These are phyloP conservation scores for Petunia axillaris DNA, from an alignment of 257 asterid species.

Conservation along the genomic window DNA sequence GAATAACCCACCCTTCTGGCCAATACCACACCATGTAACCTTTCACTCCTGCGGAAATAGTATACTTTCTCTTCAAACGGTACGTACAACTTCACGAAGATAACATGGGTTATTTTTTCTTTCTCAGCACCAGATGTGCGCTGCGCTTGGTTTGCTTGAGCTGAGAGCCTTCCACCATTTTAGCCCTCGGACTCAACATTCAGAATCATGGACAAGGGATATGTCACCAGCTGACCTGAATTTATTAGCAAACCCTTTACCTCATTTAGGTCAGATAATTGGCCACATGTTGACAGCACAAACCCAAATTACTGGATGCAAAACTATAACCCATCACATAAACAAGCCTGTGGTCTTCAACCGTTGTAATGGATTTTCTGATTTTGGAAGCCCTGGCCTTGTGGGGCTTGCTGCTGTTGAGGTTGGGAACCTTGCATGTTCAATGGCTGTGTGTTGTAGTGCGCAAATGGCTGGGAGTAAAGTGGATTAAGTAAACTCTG, in stretches of 20 bases:
- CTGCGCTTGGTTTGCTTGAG: conserved; percentile 36
- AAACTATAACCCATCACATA: conserved; percentile 44
- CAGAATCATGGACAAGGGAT: conserved; percentile 28
- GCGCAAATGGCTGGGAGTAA: conserved; percentile 81
- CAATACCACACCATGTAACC: conserved; percentile 38
- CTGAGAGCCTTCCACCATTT: conserved; percentile 40
- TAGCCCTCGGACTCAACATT: conserved; percentile 32
- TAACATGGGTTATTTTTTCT: conserved; percentile 41
- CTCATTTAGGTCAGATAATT: conserved; percentile 11
- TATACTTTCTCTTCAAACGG: conserved; percentile 25
- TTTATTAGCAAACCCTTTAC: conserved; percentile 9
- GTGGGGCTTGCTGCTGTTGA: conserved; percentile 72
- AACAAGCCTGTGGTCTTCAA: conserved; percentile 37
- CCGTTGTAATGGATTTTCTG: conserved; percentile 80
- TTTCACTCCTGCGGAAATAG: conserved; percentile 34
- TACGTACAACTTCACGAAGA: conserved; percentile 31
- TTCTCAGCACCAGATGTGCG: conserved; percentile 49
- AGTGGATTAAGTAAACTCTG: conserved; percentile 80
- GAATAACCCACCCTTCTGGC: conserved; percentile 36
- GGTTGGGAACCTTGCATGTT: conserved; percentile 68
- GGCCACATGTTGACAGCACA: conserved; percentile 47
- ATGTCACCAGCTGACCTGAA: conserved; percentile 42
- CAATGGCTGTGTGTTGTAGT: conserved; percentile 71
- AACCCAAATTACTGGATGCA: conserved; percentile 61
- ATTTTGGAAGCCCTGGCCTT: conserved; percentile 74